A percentile compares a stretch with the other conserved stretches of the same genome.
Evolutionary conservation across 257 asterid genomes (phyloP).

Genomic region (Salvia miltiorrhiza): DNA sequence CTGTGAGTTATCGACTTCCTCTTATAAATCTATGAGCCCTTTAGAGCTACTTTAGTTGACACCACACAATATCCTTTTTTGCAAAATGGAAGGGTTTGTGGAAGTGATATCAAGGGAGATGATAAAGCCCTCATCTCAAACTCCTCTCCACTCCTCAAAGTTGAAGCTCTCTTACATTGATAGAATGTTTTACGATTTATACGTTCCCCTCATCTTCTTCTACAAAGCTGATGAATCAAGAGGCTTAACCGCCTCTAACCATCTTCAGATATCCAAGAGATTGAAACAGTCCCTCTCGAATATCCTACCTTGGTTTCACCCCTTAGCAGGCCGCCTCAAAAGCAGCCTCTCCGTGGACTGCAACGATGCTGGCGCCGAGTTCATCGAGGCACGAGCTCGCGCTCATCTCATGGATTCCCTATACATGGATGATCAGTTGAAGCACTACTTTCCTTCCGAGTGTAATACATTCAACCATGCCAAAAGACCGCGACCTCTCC

Average conservation of each 20-base stretch:
- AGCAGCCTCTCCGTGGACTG: conserved; percentile 13
- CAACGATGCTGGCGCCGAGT: conserved; percentile 26
- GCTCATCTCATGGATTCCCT: conserved; percentile 7
- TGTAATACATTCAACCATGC: background rate
- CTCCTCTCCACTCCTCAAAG: background rate
- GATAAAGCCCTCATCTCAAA: background rate
- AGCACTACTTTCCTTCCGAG: conserved; percentile 13
- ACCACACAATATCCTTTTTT: too few species aligned
- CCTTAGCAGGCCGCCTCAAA: conserved; percentile 30
- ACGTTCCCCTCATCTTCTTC: conserved; percentile 20
- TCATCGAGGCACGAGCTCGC: conserved; percentile 19
- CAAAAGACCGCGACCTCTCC: background rate
- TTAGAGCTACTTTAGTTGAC: too few species aligned
- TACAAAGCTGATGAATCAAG: conserved; percentile 17
- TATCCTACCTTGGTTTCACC: conserved; percentile 24
- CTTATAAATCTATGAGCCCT: too few species aligned
- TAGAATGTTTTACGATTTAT: background rate
- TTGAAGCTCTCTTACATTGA: background rate
- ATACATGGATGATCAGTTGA: conserved; percentile 13
- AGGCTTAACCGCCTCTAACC: background rate
- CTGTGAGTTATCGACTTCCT: too few species aligned
- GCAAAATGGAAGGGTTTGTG: background rate
- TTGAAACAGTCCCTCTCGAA: conserved; percentile 22
- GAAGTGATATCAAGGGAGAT: background rate
- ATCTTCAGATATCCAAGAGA: conserved; percentile 2